phyloP scores from a whole-genome alignment of 2,329 filamentous ascomycete species.

The Diaporthe helianthi region DNA sequence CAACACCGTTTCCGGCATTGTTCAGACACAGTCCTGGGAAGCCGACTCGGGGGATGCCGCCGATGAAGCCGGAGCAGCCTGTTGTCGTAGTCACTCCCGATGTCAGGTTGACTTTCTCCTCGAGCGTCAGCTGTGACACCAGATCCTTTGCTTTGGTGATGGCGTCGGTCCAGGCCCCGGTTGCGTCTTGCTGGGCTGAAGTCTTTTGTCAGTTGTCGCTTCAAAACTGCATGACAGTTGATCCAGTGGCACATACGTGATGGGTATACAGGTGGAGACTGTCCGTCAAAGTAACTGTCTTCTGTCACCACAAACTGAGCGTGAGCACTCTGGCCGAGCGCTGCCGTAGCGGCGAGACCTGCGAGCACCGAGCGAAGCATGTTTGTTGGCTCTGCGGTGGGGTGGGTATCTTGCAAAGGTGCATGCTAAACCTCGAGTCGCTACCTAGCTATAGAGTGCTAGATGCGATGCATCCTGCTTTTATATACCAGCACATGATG shows the following conservation, averaged over 20 bases:
- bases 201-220: background rate
- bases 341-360: constrained; percentile 13
- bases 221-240: background rate
- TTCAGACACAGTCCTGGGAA: constrained; percentile 54
- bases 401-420: background rate
- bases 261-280: constrained; percentile 58
- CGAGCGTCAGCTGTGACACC: constrained; percentile 74
- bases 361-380: constrained; percentile 16
- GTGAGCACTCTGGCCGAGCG: constrained; percentile 3
- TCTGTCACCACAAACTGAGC: constrained; percentile 16
- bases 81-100: constrained; percentile 67
- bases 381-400: background rate
- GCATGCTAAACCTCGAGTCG: background rate
- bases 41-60: constrained; percentile 46
- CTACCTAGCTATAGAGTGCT: background rate
- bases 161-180: constrained; percentile 72
- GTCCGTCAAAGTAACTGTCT: constrained; percentile 56
- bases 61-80: constrained; percentile 55
- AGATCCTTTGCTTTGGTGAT: constrained; percentile 73
- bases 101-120: constrained; percentile 79
- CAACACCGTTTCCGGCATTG: constrained; percentile 54
- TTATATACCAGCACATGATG: too few relatives aligned
- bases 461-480: background rate
- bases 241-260: constrained; percentile 53
- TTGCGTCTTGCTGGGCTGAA: constrained; percentile 40